phyloP scores from a whole-genome alignment of 2,329 filamentous ascomycete species.

The Dactylellina cionopaga region DNA sequence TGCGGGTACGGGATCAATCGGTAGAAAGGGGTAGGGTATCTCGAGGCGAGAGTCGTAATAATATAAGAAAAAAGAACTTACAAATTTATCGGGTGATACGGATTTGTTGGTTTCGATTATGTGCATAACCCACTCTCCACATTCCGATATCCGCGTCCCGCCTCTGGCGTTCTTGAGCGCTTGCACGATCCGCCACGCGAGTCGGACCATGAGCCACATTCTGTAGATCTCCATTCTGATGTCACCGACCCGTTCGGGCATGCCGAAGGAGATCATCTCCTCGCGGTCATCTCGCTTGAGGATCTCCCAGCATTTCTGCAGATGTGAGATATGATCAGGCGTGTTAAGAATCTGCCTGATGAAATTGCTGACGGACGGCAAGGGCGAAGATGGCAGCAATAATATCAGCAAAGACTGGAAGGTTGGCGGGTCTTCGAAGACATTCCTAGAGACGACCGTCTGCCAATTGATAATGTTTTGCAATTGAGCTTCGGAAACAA shows the following conservation, averaged over 20 bases:
- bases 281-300: constrained; percentile 42
- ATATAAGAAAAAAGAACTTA: constrained; percentile 36
- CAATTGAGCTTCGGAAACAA: constrained; percentile 35
- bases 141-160: constrained; percentile 41
- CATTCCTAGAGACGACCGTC: constrained; percentile 40
- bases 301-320: constrained; percentile 49
- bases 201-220: constrained; percentile 47
- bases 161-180: constrained; percentile 50
- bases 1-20: constrained; percentile 17
- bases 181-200: constrained; percentile 50
- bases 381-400: constrained; percentile 33
- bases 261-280: constrained; percentile 43
- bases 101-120: constrained; percentile 51
- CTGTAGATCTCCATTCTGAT: constrained; percentile 52
- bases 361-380: constrained; percentile 39
- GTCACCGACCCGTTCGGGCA: constrained; percentile 46
- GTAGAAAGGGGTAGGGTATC: not conserved
- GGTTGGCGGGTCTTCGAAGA: constrained; percentile 50
- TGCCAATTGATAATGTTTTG: constrained; percentile 51
- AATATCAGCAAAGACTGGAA: constrained; percentile 45
- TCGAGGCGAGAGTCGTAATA: too few species aligned
- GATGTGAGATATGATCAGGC: constrained; percentile 39
- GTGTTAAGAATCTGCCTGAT: constrained; percentile 41
- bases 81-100: constrained; percentile 51
- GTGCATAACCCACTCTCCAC: constrained; percentile 42